Conservation (phyloP, 768 basidiomycete genomes). For the Calocybe cyanea region DNA sequence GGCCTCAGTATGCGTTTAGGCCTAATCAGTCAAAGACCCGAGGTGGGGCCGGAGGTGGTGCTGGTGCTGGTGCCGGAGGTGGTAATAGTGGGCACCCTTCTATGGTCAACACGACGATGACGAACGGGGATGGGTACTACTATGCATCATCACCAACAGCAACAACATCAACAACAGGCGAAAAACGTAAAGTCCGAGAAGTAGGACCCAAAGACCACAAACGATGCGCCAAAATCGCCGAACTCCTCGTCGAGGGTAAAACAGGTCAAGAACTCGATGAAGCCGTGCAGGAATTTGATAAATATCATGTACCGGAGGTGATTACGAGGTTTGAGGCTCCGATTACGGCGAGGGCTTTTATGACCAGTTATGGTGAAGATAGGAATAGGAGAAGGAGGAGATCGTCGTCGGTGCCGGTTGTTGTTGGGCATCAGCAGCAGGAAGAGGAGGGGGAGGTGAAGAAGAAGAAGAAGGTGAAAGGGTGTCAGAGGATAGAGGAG, state of each 20-base stretch:
- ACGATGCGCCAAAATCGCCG: constrained; percentile 65
- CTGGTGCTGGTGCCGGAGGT: too few relatives aligned
- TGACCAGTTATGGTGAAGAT: too few relatives aligned
- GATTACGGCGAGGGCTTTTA: too few relatives aligned
- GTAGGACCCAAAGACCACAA: constrained; percentile 59
- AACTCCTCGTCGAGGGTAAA: constrained; percentile 54
- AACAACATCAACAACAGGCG: too few relatives aligned
- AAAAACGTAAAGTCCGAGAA: constrained; percentile 59
- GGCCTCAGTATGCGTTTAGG: constrained; percentile 72
- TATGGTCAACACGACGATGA: too few relatives aligned
- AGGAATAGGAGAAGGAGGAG: too few relatives aligned
- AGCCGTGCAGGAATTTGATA: constrained; percentile 54
- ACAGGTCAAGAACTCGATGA: constrained; percentile 53
- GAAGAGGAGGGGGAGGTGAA: constrained; percentile 36
- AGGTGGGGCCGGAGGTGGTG: constrained; percentile 31
- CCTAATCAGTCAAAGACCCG: constrained; percentile 56
- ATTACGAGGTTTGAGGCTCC: constrained; percentile 72
- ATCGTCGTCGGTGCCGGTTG: constrained; percentile 61
- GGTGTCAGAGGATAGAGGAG: constrained; percentile 38
- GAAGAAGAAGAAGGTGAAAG: constrained; percentile 22
- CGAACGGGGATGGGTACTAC: too few relatives aligned
- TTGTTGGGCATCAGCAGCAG: too few relatives aligned
- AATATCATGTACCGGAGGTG: constrained; percentile 51
- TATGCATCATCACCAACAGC: too few relatives aligned
- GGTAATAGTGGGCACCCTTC: too few relatives aligned